Conservation (phyloP, 1,139 yeast genomes). For the Arxiozyma telluris region DNA sequence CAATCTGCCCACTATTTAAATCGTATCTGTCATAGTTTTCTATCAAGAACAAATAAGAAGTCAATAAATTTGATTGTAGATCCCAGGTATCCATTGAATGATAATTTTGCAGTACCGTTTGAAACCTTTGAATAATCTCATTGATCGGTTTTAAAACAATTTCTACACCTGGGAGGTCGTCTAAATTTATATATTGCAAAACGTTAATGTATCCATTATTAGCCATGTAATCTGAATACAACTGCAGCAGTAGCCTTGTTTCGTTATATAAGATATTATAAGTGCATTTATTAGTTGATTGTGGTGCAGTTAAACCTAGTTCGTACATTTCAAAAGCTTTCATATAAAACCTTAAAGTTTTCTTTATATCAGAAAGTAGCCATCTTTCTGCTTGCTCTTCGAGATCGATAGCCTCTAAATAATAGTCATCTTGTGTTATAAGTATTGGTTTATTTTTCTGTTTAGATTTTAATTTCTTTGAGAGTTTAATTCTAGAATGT, state of each 20-base stretch:
- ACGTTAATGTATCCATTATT: conserved; percentile 27
- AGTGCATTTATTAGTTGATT: conserved; percentile 12
- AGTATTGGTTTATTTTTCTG: conserved; percentile 5
- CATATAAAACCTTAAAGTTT: conserved; percentile 23
- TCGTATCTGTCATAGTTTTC: conserved; percentile 16
- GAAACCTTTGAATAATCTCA: conserved; percentile 20
- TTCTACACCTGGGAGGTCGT: conserved; percentile 16
- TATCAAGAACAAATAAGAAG: conserved; percentile 20
- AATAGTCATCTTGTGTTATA: conserved; percentile 26
- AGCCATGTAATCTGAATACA: conserved; percentile 25
- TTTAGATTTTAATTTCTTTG: conserved; percentile 12
- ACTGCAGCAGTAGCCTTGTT: conserved; percentile 24
- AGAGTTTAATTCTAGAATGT: conserved; percentile 6
- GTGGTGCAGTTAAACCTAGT: conserved; percentile 17
- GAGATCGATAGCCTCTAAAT: conserved; percentile 23
- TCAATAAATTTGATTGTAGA: conserved; percentile 25
- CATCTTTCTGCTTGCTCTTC: conserved; percentile 33
- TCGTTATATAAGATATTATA: conserved; percentile 27
- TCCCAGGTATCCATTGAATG: conserved; percentile 25
- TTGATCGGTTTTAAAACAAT: conserved; percentile 14
- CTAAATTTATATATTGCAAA: conserved; percentile 21
- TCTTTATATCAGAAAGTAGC: conserved; percentile 28
- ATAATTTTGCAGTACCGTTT: conserved; percentile 14
- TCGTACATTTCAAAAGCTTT: conserved; percentile 24
- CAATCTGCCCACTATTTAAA: conserved; percentile 11